Evolutionary conservation across 208 protist genomes (phyloP), one percentile per base, ranked within the genome.

Genomic region (Phytomonas sp.): DNA sequence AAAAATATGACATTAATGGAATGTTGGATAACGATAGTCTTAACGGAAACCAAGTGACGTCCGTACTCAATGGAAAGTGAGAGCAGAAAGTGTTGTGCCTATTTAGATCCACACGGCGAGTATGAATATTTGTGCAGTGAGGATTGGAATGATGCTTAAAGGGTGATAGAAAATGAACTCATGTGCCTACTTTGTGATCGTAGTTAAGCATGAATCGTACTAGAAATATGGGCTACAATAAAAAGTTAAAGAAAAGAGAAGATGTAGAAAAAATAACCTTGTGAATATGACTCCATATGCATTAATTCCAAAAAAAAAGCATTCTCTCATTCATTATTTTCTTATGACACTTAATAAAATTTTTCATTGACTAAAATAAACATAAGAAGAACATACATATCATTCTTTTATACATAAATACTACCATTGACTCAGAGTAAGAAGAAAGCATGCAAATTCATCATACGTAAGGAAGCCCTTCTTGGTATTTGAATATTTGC

Each of bases 361-460:
- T 56, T 56, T 56, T 51, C 20, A 26, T 26, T 23, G 23, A 26
- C 0, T 56, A 2, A 65, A 60, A 65, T 23, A 60, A 65, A 60
- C 37, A 65, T 65, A 65, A 26, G 13, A 2, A 65, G 4, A 56
- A 60, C n/a, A 26, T 68, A 69, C 29, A 46, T 75, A 53, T 60
- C n/a, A 28, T 68, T 73, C 43, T 67, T 72, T 59, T 65, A 23
- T 65, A 65, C 33, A 65, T 65, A 60, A 65, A 40, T 26, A 36
- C 83, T 85, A 96, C 77, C 89, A 92, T 78, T 94, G 89, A 26
- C 89, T 89, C 63, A 96, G 82, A 69, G 75, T 83, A 4, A 97
- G 81, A 73, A 93, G 82, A 64, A 97, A 88, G 80, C 92, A 97
- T 62, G 80, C 79, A 70, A 97, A 97, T 74, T 97, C 92, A 32